Evolutionary conservation across 371 early-diverging fungal species (phyloP).

Genomic region (Paraphysoderma sedebokerense): DNA sequence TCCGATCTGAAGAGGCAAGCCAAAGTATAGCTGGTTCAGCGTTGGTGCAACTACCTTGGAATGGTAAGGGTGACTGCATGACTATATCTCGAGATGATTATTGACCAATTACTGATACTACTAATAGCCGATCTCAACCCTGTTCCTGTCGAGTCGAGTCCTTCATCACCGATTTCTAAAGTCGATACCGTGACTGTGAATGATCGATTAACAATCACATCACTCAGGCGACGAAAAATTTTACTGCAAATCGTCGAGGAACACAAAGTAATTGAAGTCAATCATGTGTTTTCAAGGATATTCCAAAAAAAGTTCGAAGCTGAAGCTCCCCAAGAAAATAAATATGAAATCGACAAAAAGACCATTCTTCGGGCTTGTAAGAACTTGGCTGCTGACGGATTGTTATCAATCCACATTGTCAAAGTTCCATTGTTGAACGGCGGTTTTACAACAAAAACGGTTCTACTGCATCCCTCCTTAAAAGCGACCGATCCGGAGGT

Average conservation of each 20-base stretch:
- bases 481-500: neutral
- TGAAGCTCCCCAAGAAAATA: neutral
- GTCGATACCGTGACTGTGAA: neutral
- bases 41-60: too few relatives aligned
- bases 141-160: too few relatives aligned
- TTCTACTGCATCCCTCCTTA: neutral
- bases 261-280: conserved; percentile 7
- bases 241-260: conserved; percentile 8
- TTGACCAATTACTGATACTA: too few relatives aligned
- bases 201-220: neutral
- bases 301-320: too few relatives aligned
- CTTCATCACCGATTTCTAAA: neutral
- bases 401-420: neutral
- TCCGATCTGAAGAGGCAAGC: too few relatives aligned
- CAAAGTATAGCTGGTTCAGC: too few relatives aligned
- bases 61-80: too few relatives aligned
- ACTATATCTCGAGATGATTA: too few relatives aligned
- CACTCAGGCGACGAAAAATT: conserved; percentile 7
- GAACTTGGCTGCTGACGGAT: neutral
- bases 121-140: too few relatives aligned
- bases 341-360: neutral
- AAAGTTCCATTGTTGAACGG: neutral
- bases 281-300: conserved; percentile 5
- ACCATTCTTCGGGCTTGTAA: neutral
- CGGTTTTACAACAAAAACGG: neutral